A percentile compares a stretch with the other conserved stretches of the same genome.
These are phyloP conservation scores for Cymbopogon flexuosus DNA, from an alignment of 202 grass and related monocot genomes.

Conservation along the genomic window DNA sequence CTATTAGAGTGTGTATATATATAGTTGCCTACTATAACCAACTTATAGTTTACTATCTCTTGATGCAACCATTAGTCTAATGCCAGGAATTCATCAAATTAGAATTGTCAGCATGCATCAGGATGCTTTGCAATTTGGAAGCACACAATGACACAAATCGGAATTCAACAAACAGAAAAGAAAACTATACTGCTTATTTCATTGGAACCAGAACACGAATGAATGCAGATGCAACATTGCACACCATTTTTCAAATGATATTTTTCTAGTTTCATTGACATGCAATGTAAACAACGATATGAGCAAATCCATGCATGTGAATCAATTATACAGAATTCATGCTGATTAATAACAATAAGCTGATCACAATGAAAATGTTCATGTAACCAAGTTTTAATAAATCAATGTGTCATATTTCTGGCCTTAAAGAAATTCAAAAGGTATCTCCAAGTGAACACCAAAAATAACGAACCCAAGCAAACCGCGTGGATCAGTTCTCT, in stretches of 20 bases:
- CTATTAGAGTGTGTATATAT: background rate
- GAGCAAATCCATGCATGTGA: background rate
- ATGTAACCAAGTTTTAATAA: background rate
- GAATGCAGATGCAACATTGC: background rate
- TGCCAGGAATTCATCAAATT: background rate
- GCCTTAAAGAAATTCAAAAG: constrained; percentile 14
- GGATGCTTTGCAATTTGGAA: background rate
- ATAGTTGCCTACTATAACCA: background rate
- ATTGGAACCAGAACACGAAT: background rate
- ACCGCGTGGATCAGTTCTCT: background rate
- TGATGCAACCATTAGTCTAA: constrained; percentile 9
- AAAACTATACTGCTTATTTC: background rate
- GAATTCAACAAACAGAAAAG: background rate
- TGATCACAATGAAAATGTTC: background rate
- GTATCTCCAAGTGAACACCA: background rate
- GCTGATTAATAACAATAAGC: background rate
- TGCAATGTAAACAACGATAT: background rate
- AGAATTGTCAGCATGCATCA: background rate
- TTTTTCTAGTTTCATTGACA: background rate
- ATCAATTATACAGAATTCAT: background rate
- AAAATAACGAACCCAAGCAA: background rate
- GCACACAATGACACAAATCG: background rate
- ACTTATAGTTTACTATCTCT: background rate
- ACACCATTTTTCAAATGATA: background rate
- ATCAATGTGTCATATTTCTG: background rate